Conservation (phyloP, 345 rosid genomes). For the Eucalyptus erythrocorys region DNA sequence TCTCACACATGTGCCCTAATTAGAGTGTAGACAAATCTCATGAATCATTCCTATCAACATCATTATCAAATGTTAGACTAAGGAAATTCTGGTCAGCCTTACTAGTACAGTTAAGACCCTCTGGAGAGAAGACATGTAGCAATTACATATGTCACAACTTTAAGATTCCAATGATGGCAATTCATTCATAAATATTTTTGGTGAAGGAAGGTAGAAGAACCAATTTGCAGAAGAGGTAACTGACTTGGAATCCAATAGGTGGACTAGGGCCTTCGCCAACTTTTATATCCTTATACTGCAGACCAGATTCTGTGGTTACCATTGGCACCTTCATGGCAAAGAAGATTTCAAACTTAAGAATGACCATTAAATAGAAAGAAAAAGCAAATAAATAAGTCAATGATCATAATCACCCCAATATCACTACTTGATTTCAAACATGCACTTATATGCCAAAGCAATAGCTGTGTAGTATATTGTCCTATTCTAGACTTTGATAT, state of each 20-base stretch:
- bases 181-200: background rate
- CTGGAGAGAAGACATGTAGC: background rate
- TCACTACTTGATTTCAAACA: background rate
- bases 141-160: background rate
- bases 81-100: background rate
- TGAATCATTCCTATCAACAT: background rate
- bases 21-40: background rate
- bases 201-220: background rate
- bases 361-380: background rate
- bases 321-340: conserved; percentile 45
- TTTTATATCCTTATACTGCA: conserved; percentile 87
- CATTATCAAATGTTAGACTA: background rate
- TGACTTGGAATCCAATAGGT: conserved; percentile 84
- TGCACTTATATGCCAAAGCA: background rate
- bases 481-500: background rate
- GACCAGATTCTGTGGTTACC: conserved; percentile 86
- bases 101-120: background rate
- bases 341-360: background rate
- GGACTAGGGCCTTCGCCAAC: conserved; percentile 84
- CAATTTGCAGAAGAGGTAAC: background rate
- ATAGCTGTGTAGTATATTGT: background rate
- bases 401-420: background rate
- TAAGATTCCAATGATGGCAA: background rate
- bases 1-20: background rate
- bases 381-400: background rate